Evolutionary conservation across 1,284 basidiomycete genomes (phyloP).

Genomic region (Rhodotorula sp.): DNA sequence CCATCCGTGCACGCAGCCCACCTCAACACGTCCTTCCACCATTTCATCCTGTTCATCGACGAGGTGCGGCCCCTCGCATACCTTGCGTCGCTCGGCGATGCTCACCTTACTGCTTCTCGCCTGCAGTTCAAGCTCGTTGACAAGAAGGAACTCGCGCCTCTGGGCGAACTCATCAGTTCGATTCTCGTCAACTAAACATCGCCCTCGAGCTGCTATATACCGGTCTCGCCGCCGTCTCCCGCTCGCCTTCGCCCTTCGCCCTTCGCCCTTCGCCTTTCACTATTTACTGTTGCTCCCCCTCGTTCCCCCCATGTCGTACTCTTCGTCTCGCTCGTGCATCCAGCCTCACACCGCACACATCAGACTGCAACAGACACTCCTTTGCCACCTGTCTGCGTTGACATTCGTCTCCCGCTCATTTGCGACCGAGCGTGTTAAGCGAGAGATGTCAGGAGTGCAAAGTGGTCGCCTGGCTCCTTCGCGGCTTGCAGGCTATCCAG

Average conservation of each 20-base stretch:
- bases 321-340: neutral
- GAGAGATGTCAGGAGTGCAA: too few species aligned
- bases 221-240: neutral
- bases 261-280: neutral
- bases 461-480: too few species aligned
- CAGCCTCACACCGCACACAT: too few species aligned
- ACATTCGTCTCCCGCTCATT: too few species aligned
- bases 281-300: too few species aligned
- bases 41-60: conserved; percentile 88
- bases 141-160: conserved; percentile 90
- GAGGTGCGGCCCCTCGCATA: neutral
- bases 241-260: neutral
- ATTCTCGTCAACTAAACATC: conserved; percentile 57
- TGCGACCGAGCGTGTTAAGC: too few species aligned
- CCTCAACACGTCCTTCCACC: conserved; percentile 96
- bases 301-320: neutral
- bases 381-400: too few species aligned
- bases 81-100: neutral
- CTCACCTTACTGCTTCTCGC: neutral
- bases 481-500: too few species aligned
- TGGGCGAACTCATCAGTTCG: conserved; percentile 94
- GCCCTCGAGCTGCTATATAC: neutral
- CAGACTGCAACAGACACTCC: too few species aligned
- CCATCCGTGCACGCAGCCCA: conserved; percentile 63
- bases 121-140: conserved; percentile 90